Conservation (phyloP, 2,329 filamentous ascomycete species). For the Penicillium olsonii region DNA sequence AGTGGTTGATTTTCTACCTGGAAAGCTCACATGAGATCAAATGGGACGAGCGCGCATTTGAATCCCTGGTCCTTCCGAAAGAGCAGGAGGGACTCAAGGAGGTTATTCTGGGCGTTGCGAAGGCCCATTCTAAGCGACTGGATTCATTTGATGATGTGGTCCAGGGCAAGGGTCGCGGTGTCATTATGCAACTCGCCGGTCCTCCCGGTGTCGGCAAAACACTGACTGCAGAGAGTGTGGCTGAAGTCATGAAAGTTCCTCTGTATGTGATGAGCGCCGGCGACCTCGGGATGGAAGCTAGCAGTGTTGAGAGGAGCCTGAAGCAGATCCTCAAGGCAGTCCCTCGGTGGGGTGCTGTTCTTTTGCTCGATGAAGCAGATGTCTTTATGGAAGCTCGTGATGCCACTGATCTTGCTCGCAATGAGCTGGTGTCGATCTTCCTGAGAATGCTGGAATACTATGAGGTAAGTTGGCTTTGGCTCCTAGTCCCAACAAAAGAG, state of each 20-base stretch:
- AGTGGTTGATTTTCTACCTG: conserved; percentile 39
- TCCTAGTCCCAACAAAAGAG: no score
- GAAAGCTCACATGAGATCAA: conserved; percentile 44
- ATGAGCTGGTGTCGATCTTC: conserved; percentile 48
- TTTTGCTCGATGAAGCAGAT: conserved; percentile 53
- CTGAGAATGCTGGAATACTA: conserved; percentile 33
- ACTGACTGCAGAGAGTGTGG: conserved; percentile 52
- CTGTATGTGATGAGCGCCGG: conserved; percentile 52
- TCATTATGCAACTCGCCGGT: conserved; percentile 54
- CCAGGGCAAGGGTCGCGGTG: conserved; percentile 54
- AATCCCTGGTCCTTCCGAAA: conserved; percentile 50
- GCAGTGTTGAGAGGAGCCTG: conserved; percentile 47
- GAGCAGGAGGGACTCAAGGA: conserved; percentile 45
- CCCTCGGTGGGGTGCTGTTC: conserved; percentile 53
- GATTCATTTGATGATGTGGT: conserved; percentile 53
- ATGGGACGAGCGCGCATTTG: conserved; percentile 50
- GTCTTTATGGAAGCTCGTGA: conserved; percentile 38
- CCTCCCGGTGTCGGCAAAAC: conserved; percentile 59
- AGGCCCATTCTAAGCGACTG: conserved; percentile 42
- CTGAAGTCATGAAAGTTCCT: conserved; percentile 54
- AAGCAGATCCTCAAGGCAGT: conserved; percentile 51
- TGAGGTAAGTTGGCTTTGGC: conserved; percentile 16
- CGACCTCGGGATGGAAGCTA: conserved; percentile 50
- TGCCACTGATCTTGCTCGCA: conserved; percentile 45
- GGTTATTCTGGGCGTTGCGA: conserved; percentile 50